Evolutionary conservation across 352 stramenopile species (phyloP).

Genomic region (Phytophthora boehmeriae): DNA sequence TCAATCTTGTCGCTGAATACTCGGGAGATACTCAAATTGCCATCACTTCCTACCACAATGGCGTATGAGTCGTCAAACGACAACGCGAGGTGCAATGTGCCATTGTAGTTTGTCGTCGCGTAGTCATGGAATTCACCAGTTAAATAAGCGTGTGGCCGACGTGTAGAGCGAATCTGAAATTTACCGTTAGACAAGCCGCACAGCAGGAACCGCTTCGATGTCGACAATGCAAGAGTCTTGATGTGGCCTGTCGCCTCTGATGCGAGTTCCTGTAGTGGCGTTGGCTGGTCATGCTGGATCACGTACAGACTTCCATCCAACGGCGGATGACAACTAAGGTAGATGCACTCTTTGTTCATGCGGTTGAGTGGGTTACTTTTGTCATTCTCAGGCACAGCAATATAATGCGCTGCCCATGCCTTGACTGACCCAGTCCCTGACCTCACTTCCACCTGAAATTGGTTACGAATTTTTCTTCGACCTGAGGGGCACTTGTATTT

Average conservation of each 20-base stretch:
- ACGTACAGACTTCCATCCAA: constrained; percentile 44
- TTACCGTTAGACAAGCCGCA: constrained; percentile 81
- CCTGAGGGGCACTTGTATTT: constrained; percentile 35
- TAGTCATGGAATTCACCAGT: constrained; percentile 83
- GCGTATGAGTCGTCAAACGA: constrained; percentile 89
- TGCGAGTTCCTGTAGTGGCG: constrained; percentile 48
- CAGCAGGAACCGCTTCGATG: constrained; percentile 72
- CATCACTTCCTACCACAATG: constrained; percentile 71
- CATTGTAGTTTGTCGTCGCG: constrained; percentile 11
- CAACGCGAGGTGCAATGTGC: constrained; percentile 43
- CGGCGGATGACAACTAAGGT: constrained; percentile 51
- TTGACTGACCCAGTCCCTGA: constrained; percentile 22
- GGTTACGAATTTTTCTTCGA: constrained; percentile 55
- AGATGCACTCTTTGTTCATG: constrained; percentile 33
- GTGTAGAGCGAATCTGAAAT: constrained; percentile 69
- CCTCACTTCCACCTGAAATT: constrained; percentile 54
- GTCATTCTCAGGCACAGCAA: constrained; percentile 30
- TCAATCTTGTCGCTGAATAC: constrained; percentile 65
- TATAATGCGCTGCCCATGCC: constrained; percentile 53
- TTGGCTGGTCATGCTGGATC: constrained; percentile 34
- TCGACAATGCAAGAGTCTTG: constrained; percentile 46
- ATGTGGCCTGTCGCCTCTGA: constrained; percentile 44
- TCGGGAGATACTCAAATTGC: constrained; percentile 74
- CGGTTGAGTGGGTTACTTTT: constrained; percentile 15
- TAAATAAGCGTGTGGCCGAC: constrained; percentile 66